Base-by-base conservation (phyloP, 2,329 filamentous ascomycete genomes). In the Arthrobotrys conoides region DNA sequence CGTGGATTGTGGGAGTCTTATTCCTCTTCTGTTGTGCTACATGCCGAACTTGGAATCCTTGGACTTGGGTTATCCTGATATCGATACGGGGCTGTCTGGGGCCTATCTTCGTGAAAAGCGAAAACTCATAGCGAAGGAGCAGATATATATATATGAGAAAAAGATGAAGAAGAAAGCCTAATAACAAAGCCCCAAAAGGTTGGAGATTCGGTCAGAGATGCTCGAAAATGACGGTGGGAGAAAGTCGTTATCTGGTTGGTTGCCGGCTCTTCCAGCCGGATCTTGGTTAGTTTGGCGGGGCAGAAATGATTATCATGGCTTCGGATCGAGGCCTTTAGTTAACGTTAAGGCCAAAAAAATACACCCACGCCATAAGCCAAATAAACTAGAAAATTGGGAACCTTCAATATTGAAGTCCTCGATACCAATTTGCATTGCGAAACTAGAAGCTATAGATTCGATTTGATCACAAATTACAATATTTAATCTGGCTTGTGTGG, bases 241-340 rank as follows among this genome's bases (percentile, higher is more conserved):
- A 20, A 46, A 10, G 44, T 20, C n/a, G 44, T 10, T 46, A 20
- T 46, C 44, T 46, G 44, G 44, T 46, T 49, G 20, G 41, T 49
- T 66, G 63, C 63, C 63, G 63, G 22, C 30, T 20, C 24, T 55
- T 55, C 44, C 33, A 64, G 55, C 68, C 68, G 68, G 64, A 65
- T 12, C 18, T 24, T 16, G 33, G 33, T 14, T 36, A 10, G 33
- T 44, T 61, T 59, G 14, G 36, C 20, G 49, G 30, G 30, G 38
- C 27, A 14, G 44, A 14, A 41, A 41, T 20, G 18, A 27, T 65
- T 59, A 64, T 71, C 57, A 55, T 64, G 61, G 41, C 53, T 70
- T 70, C 67, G 67, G 67, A 70, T 70, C 67, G 67, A 63, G 33
- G 24, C 53, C 53, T 41, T 30, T 44, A 5, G 16, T 30, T 24